Conservation (phyloP, 805 yeast genomes). For the Wickerhamiella dianesei region DNA sequence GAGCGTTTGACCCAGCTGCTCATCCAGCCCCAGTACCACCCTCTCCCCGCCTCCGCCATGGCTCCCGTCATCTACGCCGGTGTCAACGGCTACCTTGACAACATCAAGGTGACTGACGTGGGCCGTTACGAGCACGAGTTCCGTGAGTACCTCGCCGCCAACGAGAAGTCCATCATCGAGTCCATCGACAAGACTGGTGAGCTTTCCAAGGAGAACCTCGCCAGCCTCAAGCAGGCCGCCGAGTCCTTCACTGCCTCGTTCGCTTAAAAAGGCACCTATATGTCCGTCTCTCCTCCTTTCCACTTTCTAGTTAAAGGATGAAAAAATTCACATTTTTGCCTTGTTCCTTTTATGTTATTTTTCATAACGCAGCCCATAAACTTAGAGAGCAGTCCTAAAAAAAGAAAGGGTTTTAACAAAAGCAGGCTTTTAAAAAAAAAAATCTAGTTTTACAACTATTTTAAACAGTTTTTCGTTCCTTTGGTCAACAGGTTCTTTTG, state of each 20-base stretch:
- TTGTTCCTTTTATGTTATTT: background rate
- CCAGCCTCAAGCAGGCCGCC: conserved; percentile 77
- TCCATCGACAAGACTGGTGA: conserved; percentile 83
- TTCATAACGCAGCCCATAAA: background rate
- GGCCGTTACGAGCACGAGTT: conserved; percentile 86
- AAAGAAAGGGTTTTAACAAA: background rate
- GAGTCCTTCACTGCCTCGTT: conserved; percentile 88
- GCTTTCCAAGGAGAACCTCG: conserved; percentile 76
- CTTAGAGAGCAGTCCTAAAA: background rate
- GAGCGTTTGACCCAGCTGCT: conserved; percentile 98
- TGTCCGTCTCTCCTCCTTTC: background rate
- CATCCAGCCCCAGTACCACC: conserved; percentile 94
- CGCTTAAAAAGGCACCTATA: conserved; percentile 26
- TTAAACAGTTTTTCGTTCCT: too few species aligned
- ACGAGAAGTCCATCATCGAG: conserved; percentile 69
- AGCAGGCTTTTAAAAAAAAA: background rate
- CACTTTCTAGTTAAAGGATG: background rate
- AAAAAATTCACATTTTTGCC: background rate
- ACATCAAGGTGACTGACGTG: conserved; percentile 69
- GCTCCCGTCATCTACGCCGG: conserved; percentile 98
- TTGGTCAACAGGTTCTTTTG: too few species aligned
- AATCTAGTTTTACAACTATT: background rate
- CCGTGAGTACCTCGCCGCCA: conserved; percentile 82
- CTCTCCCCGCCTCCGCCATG: conserved; percentile 97
- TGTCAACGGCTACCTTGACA: conserved; percentile 98